Evolutionary conservation across 495 filamentous ascomycete species (phyloP).

Genomic region (Lindgomyces ingoldianus): DNA sequence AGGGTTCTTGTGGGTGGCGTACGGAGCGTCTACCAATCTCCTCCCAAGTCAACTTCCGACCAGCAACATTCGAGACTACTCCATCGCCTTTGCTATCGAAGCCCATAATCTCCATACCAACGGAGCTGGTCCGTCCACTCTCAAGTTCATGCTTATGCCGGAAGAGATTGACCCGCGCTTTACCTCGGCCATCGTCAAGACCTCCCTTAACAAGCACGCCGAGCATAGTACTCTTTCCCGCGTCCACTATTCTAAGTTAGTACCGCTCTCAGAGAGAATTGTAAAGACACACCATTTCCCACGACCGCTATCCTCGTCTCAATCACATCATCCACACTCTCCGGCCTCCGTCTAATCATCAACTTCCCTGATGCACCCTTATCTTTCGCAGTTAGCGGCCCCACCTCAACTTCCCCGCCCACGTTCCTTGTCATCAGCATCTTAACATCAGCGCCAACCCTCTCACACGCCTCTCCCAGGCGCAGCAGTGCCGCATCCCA

Average conservation of each 20-base stretch:
- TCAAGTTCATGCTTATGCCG: conserved; percentile 97
- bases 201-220: conserved; percentile 94
- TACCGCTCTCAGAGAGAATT: not conserved
- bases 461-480: conserved; percentile 65
- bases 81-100: conserved; percentile 89
- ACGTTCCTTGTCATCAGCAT: conserved; percentile 86
- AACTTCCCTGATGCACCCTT: conserved; percentile 77
- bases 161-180: conserved; percentile 94
- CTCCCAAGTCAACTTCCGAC: conserved; percentile 91
- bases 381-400: conserved; percentile 61
- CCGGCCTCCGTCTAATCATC: conserved; percentile 73
- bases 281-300: conserved; percentile 69
- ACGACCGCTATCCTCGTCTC: conserved; percentile 98
- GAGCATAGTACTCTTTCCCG: conserved; percentile 95
- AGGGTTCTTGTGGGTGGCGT: conserved; percentile 1
- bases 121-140: conserved; percentile 89
- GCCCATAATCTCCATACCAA: conserved; percentile 98
- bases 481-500: conserved; percentile 75
- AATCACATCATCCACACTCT: conserved; percentile 79
- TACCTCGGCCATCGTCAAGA: conserved; percentile 92
- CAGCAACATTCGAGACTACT: conserved; percentile 75
- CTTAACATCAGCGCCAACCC: conserved; percentile 69
- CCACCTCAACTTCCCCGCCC: conserved; percentile 73
- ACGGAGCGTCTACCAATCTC: conserved; percentile 93
- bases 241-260: conserved; percentile 65